Evolutionary conservation across 108 stramenopile genomes (phyloP), one percentile per base, ranked within the genome.

Genomic region (Skeletonema tropicum): DNA sequence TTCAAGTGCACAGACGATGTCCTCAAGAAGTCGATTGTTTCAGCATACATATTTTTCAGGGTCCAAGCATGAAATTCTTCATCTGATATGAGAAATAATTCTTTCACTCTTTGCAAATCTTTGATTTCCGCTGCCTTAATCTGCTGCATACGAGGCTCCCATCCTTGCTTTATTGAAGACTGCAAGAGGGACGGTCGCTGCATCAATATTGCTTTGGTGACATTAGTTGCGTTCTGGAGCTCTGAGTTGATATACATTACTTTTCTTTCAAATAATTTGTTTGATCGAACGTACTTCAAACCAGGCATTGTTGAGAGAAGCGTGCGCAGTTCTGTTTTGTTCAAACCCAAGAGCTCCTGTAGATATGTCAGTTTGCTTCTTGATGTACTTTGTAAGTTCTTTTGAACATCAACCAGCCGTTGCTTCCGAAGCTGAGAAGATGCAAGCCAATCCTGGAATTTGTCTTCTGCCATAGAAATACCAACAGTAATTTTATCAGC

Each of bases 381-480:
- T 15, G 49, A 65, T 38, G 29, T 29, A 4, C 63, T 57, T 55
- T 52, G 17, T 49, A 64, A 66, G 45, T 71, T 58, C 41, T 55
- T 49, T 68, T 59, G 14, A 25, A 64, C 10, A 17, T n/a, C 41
- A 13, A 48, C 59, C 19, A 39, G 14, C 2, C 42, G 52, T 3
- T 46, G 25, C 29, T 35, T 68, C 35, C 57, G 48, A 48, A 41
- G 41, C 25, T 60, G 35, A 33, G 74, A 81, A 21, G 80, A 81
- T 17, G 38, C 61, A 15, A 94, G 57, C 94, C 94, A 94, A 15
- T 67, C 59, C 3, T 83, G 68, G 74, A 92, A 94, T 7, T 83
- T 71, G 11, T 73, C 81, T 38, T 92, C 83, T n/a, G 65, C 72
- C 83, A 91, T 85, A 0, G 90, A 83, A 17, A 92, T 88, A 13